Percentiles rank a stretch among this genome's conserved stretches.
phyloP scores from a whole-genome alignment of 768 basidiomycete species.

The Leccinum incarnatum region DNA sequence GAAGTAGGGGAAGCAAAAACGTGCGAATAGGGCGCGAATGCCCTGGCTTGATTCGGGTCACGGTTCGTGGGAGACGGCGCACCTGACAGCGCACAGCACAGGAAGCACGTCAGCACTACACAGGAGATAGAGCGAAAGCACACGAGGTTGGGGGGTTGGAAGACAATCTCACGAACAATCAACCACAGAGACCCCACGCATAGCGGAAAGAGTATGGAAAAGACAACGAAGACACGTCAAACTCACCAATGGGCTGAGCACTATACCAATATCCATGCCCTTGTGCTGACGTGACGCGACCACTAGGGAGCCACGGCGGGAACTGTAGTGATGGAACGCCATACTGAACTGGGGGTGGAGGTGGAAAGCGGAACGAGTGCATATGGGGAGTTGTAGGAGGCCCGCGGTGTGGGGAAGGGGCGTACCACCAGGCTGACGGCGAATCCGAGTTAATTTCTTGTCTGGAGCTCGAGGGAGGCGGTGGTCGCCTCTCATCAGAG shows the following conservation, averaged over 20 bases:
- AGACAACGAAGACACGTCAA: conserved; percentile 1
- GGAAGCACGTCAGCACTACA: conserved; percentile 11
- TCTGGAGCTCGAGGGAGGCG: conserved; percentile 1
- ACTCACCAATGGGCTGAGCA: conserved; percentile 20
- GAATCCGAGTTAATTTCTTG: conserved; percentile 11
- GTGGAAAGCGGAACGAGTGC: conserved; percentile 13
- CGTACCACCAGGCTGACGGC: conserved; percentile 9
- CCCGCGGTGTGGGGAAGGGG: conserved; percentile 6
- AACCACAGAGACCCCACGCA: background rate
- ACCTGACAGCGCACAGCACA: conserved; percentile 9
- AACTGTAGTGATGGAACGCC: conserved; percentile 14
- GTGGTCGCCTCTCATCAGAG: conserved; percentile 1
- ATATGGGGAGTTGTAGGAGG: conserved; percentile 2
- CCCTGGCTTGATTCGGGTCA: conserved; percentile 9
- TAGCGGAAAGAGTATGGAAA: background rate
- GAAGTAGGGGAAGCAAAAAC: conserved; percentile 1
- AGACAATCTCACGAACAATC: conserved; percentile 1
- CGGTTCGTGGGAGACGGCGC: conserved; percentile 9
- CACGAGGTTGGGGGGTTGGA: background rate
- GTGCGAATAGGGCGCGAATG: conserved; percentile 6
- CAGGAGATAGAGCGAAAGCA: background rate
- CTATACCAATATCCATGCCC: conserved; percentile 25
- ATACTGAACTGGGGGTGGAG: conserved; percentile 10
- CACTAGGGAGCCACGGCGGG: conserved; percentile 15
- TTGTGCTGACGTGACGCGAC: conserved; percentile 10